Evolutionary conservation across 75 land plant genomes (phyloP), one percentile per base, ranked within the genome.

Genomic region (Pseudotsuga menziesii): DNA sequence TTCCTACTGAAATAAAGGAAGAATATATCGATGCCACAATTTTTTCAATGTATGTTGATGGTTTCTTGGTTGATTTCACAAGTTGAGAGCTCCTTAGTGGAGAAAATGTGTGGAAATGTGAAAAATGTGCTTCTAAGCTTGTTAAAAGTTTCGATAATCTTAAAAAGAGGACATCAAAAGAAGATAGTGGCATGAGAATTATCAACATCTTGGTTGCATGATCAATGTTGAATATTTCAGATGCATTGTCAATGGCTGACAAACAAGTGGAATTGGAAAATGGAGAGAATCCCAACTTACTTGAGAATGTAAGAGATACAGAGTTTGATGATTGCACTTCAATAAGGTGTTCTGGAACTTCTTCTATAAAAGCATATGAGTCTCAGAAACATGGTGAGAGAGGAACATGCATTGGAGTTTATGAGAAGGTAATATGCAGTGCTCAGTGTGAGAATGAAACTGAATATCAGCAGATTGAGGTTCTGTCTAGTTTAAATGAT

Each of bases 101-200:
- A 67, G 99, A 94, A 72, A 93, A 96, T 81, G 90, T 86, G 25
- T 97, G 95, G 95, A 80, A 86, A 58, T 97, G 99, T 84, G 99
- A 94, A 64, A 89, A 83, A 29, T 97, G 99, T 76, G 39, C 32
- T 69, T 20, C 72, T 41, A 69, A 39, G n/a, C 48, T 41, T n/a
- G 44, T 69, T 39, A 44, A 36, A 44, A 17, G 54, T 69, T 69
- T 25, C 41, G 72, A n/a, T 22, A 69, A 41, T 41, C 72, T 20
- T 36, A 54, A 69, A 69, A 69, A 41, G 48, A 41, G 72, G 41
- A 13, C 48, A 20, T 25, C 72, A 39, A 69, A 69, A 8, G 54
- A 20, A 69, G 35, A 41, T 7, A 13, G 11, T 20, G 54, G 13
- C 3, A 41, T n/a, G 72, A 69, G 35, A 69, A 39, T n/a, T 20